These are phyloP conservation scores for Boletellus dicymbophilus DNA, from an alignment of 1,284 basidiomycete genomes.

Conservation along the genomic window DNA sequence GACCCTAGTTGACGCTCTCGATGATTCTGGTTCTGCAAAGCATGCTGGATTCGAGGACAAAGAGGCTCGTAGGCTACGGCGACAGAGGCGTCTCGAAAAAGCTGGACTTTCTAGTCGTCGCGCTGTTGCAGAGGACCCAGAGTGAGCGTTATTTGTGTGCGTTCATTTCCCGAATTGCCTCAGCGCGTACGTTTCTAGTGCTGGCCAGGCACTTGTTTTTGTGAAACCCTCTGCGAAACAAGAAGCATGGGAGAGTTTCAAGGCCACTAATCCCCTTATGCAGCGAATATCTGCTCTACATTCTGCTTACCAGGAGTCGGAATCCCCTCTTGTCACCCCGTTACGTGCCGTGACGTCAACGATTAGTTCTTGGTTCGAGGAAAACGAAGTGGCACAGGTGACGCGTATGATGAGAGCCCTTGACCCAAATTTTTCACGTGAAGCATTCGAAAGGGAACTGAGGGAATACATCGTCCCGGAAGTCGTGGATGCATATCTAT, in stretches of 20 bases:
- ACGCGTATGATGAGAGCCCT: conserved; percentile 83
- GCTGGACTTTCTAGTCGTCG: conserved; percentile 72
- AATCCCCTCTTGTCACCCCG: conserved; percentile 86
- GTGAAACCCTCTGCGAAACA: conserved; percentile 80
- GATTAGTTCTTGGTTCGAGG: conserved; percentile 90
- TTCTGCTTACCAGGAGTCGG: conserved; percentile 88
- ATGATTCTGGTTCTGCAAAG: conserved; percentile 90
- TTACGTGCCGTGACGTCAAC: conserved; percentile 85
- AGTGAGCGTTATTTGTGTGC: conserved; percentile 54
- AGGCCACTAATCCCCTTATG: conserved; percentile 74
- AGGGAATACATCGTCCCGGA: conserved; percentile 98
- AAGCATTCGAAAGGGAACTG: conserved; percentile 87
- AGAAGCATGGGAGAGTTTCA: conserved; percentile 76
- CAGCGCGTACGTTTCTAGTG: conserved; percentile 46
- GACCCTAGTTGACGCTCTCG: conserved; percentile 89
- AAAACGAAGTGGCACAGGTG: conserved; percentile 97
- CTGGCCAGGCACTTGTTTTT: conserved; percentile 81
- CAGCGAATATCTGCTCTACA: conserved; percentile 61
- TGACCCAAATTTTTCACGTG: conserved; percentile 88
- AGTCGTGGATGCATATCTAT: conserved; percentile 94
- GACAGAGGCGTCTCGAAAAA: conserved; percentile 78
- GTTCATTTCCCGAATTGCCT: too few relatives aligned
- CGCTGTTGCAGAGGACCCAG: conserved; percentile 68
- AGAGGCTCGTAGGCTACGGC: conserved; percentile 77
- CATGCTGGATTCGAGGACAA: conserved; percentile 95